Conservation (phyloP, 805 yeast species). For the Starmerella roubikii region DNA sequence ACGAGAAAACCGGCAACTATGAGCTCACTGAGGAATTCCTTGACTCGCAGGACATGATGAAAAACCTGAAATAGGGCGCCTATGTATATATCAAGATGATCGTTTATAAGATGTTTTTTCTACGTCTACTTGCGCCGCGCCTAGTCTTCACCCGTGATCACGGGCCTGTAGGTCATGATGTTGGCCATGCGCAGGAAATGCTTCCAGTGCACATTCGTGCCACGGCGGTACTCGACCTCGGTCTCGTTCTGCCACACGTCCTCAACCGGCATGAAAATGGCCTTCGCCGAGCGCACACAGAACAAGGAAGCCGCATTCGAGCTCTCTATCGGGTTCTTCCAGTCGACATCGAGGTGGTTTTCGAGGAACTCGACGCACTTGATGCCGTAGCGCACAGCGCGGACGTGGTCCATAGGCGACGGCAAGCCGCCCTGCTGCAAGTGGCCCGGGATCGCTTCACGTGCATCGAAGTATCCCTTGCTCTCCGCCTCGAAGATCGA, state of each 20-base stretch:
- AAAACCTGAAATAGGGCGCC: neutral
- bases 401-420: constrained; percentile 82
- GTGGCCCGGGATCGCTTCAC: constrained; percentile 95
- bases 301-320: constrained; percentile 43
- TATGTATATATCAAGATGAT: neutral
- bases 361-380: constrained; percentile 83
- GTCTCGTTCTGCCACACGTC: constrained; percentile 79
- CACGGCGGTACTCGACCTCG: constrained; percentile 66
- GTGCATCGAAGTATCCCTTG: constrained; percentile 64
- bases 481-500: constrained; percentile 73
- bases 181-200: constrained; percentile 64
- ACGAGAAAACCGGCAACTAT: constrained; percentile 39
- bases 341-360: constrained; percentile 26
- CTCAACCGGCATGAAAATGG: constrained; percentile 60
- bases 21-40: constrained; percentile 20
- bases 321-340: constrained; percentile 11
- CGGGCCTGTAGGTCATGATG: constrained; percentile 44
- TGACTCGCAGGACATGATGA: constrained; percentile 14
- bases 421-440: constrained; percentile 97
- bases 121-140: no score
- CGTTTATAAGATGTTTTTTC: no score
- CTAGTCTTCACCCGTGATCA: constrained; percentile 5
- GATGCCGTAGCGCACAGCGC: constrained; percentile 80
- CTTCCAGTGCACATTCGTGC: constrained; percentile 78
- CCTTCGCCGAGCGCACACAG: constrained; percentile 67